Conservation (phyloP, 2,329 filamentous ascomycete genomes). For the Periconia digitata region DNA sequence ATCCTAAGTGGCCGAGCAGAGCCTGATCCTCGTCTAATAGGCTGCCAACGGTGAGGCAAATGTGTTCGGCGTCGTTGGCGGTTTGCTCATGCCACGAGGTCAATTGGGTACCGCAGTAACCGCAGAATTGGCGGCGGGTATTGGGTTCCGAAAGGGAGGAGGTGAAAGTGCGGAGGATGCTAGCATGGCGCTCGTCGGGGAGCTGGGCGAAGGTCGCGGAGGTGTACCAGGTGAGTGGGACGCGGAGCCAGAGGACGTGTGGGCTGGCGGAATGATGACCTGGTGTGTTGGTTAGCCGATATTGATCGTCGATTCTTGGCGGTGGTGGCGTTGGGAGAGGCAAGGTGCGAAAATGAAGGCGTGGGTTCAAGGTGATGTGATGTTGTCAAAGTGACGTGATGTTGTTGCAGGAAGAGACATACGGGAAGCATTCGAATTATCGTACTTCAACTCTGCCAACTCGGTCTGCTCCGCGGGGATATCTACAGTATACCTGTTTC, state of each 20-base stretch:
- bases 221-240: constrained; percentile 79
- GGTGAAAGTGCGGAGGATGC: constrained; percentile 50
- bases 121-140: constrained; percentile 79
- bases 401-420: constrained; percentile 45
- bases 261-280: constrained; percentile 68
- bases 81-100: constrained; percentile 81
- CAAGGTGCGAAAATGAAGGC: not conserved
- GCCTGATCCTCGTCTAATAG: constrained; percentile 70
- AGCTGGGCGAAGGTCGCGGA: constrained; percentile 74
- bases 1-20: constrained; percentile 70
- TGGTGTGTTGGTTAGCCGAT: constrained; percentile 36
- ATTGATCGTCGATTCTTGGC: constrained; percentile 1
- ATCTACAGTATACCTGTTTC: constrained; percentile 77
- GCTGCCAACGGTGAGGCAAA: constrained; percentile 80
- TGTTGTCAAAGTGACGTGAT: not conserved
- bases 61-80: constrained; percentile 70
- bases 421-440: constrained; percentile 71
- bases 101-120: constrained; percentile 85
- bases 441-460: constrained; percentile 65
- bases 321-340: constrained; percentile 3
- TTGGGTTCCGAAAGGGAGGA: constrained; percentile 43
- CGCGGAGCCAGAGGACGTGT: constrained; percentile 77
- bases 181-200: constrained; percentile 65
- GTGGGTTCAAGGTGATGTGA: constrained; percentile 13
- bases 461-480: constrained; percentile 66